Percentiles rank a stretch among this genome's conserved stretches.
phyloP scores from a whole-genome alignment of 2,329 filamentous ascomycete genomes.

The Ophiostoma sp. region DNA sequence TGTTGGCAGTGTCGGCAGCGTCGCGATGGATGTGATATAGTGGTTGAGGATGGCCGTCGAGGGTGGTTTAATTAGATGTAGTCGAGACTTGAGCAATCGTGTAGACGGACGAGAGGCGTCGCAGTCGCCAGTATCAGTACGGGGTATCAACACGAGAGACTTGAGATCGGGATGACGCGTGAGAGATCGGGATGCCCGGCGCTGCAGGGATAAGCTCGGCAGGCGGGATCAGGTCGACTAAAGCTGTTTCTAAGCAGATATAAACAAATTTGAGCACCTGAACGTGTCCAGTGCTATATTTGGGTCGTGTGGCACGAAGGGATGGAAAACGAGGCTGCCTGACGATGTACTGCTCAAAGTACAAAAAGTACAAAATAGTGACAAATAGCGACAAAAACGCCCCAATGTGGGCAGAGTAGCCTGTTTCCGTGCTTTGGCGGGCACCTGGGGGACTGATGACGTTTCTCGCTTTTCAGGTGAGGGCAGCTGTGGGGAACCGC shows the following conservation, averaged over 20 bases:
- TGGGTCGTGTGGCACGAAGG: neutral
- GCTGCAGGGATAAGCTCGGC: neutral
- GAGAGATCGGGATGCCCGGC: conserved; percentile 17
- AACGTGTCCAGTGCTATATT: neutral
- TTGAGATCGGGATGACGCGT: conserved; percentile 8
- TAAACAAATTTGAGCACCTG: neutral
- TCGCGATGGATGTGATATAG: neutral
- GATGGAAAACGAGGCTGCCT: neutral
- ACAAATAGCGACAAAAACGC: neutral
- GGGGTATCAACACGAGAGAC: too few relatives aligned
- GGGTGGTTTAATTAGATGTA: too few relatives aligned
- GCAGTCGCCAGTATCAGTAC: neutral
- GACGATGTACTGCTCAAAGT: neutral
- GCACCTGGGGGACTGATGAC: conserved; percentile 18
- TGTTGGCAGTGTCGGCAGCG: neutral
- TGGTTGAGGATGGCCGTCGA: neutral
- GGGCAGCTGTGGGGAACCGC: conserved; percentile 11
- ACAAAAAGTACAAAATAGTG: neutral
- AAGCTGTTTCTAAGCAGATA: conserved; percentile 10
- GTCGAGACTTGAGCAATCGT: neutral
- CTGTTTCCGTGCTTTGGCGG: neutral
- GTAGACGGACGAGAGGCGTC: neutral
- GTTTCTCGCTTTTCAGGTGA: conserved; percentile 18
- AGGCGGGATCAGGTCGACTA: neutral
- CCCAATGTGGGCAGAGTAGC: conserved; percentile 1